A percentile compares a stretch with the other conserved stretches of the same genome.
Evolutionary conservation across 2,329 filamentous ascomycete species (phyloP).

Genomic region (Pyrenophora teres): DNA sequence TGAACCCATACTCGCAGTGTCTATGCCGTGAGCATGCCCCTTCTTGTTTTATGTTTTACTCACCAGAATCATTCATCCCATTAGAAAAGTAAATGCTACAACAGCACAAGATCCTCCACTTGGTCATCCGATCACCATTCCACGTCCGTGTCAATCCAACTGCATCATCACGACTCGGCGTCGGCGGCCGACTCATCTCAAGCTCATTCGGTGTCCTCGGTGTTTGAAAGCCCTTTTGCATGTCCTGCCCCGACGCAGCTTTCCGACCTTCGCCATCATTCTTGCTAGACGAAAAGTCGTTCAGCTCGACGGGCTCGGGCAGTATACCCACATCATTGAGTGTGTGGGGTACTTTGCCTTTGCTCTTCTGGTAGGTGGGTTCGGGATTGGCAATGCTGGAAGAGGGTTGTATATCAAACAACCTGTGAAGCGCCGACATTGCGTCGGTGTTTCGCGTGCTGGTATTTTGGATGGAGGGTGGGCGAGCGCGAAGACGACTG

Average conservation of each 20-base stretch:
- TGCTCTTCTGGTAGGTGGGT: constrained; percentile 40
- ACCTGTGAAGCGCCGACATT: constrained; percentile 45
- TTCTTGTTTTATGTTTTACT: constrained; percentile 1
- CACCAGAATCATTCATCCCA: constrained; percentile 72
- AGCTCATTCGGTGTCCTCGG: constrained; percentile 50
- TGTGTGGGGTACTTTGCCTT: constrained; percentile 17
- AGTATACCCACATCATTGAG: constrained; percentile 21
- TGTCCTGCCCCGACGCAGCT: constrained; percentile 17
- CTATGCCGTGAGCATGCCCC: neutral
- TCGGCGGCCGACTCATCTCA: constrained; percentile 61
- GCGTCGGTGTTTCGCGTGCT: constrained; percentile 30
- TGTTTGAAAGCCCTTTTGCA: constrained; percentile 22
- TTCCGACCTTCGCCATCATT: constrained; percentile 27
- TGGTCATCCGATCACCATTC: constrained; percentile 67
- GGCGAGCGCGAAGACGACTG: neutral
- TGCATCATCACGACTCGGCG: constrained; percentile 50
- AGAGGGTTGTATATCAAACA: constrained; percentile 51
- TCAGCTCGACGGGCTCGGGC: constrained; percentile 42
- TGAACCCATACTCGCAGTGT: no score
- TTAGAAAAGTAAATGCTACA: constrained; percentile 70
- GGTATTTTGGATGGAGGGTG: neutral
- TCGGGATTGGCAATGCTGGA: constrained; percentile 46
- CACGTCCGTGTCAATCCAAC: constrained; percentile 60
- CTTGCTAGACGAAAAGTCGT: constrained; percentile 30
- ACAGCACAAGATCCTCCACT: constrained; percentile 67